phyloP scores from a whole-genome alignment of 2,329 filamentous ascomycete genomes.

The Diaporthe velutina region DNA sequence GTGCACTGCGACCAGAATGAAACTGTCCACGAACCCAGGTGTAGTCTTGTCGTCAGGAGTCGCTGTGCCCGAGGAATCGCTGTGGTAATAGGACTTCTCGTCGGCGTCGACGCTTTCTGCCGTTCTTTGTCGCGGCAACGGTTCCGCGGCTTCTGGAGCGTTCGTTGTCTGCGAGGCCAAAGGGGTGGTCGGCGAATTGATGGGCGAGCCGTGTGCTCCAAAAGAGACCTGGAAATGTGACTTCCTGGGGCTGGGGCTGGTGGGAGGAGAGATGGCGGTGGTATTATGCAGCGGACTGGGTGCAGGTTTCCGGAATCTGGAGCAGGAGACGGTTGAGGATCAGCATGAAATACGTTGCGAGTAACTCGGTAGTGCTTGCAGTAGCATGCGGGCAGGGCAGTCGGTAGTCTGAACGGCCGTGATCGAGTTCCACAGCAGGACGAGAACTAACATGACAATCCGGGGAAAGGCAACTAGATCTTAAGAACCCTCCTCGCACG shows the following conservation, averaged over 20 bases:
- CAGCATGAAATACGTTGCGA: constrained; percentile 48
- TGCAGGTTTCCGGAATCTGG: constrained; percentile 62
- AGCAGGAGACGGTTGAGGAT: constrained; percentile 44
- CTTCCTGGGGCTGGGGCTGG: constrained; percentile 56
- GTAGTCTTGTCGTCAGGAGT: constrained; percentile 48
- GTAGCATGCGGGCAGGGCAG: constrained; percentile 30
- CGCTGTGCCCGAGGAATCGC: constrained; percentile 51
- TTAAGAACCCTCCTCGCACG: constrained; percentile 7
- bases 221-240: constrained; percentile 49
- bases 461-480: constrained; percentile 31
- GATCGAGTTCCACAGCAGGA: constrained; percentile 48
- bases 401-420: constrained; percentile 38
- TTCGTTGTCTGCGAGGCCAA: constrained; percentile 36
- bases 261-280: constrained; percentile 57
- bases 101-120: constrained; percentile 42
- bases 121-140: constrained; percentile 39
- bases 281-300: constrained; percentile 64
- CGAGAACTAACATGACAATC: constrained; percentile 39
- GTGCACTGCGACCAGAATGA: constrained; percentile 30
- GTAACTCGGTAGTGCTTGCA: constrained; percentile 27
- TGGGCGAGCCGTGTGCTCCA: constrained; percentile 44
- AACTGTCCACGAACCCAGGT: constrained; percentile 47
- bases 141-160: constrained; percentile 41
- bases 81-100: constrained; percentile 53
- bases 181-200: constrained; percentile 43